Evolutionary conservation across 2,329 filamentous ascomycete genomes (phyloP).

Genomic region (Alternaria triticimaculans): DNA sequence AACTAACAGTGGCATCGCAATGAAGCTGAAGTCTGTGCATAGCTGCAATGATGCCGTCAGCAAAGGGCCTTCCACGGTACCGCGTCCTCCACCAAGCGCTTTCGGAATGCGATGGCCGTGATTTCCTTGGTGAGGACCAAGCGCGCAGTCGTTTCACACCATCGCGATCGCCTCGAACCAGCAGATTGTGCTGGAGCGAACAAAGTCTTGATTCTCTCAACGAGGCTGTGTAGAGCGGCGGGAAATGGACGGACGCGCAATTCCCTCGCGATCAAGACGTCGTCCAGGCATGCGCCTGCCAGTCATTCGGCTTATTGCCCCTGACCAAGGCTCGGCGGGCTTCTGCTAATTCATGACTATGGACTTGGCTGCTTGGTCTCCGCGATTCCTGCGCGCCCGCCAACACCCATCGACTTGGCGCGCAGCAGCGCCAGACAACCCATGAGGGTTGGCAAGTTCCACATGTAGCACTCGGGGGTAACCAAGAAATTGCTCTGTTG

Average conservation of each 20-base stretch:
- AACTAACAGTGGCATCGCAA: background rate
- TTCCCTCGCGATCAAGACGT: constrained; percentile 10
- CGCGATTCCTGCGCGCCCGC: constrained; percentile 32
- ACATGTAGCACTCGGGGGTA: constrained; percentile 33
- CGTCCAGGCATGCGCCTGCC: constrained; percentile 12
- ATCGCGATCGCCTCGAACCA: background rate
- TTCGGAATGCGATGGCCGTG: constrained; percentile 1
- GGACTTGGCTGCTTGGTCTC: constrained; percentile 42
- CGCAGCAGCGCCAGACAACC: constrained; percentile 36
- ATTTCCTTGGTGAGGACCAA: background rate
- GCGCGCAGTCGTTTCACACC: constrained; percentile 1
- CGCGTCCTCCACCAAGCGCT: background rate
- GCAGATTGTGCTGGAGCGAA: background rate
- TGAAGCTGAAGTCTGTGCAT: background rate
- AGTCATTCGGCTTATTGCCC: constrained; percentile 29
- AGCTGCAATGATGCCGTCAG: constrained; percentile 1
- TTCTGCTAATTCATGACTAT: constrained; percentile 33
- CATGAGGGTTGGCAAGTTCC: constrained; percentile 48
- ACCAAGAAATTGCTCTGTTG: constrained; percentile 36
- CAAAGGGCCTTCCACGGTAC: background rate
- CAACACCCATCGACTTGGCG: constrained; percentile 43
- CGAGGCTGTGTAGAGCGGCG: constrained; percentile 11
- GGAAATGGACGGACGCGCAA: constrained; percentile 12
- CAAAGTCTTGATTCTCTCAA: constrained; percentile 4
- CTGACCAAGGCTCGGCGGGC: constrained; percentile 46